A percentile compares a stretch with the other conserved stretches of the same genome.
These are phyloP conservation scores for Micromonas pusilla DNA, from an alignment of 139 green algal genomes.

Conservation along the genomic window DNA sequence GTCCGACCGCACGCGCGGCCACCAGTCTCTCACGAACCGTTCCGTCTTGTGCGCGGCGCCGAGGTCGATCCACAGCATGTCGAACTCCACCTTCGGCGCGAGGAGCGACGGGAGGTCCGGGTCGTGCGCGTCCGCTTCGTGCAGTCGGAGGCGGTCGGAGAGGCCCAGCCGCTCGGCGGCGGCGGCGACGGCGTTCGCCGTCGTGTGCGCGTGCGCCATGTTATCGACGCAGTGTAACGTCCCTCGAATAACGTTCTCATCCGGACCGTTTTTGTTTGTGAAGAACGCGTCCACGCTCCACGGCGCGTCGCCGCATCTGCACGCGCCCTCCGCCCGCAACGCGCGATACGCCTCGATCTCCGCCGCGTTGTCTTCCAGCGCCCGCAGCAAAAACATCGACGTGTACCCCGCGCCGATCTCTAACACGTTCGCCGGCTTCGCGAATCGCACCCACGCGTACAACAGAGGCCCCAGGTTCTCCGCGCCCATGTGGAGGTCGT, in stretches of 20 bases:
- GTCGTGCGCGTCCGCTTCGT: slow-evolving; percentile 14
- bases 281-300: slow-evolving; percentile 3
- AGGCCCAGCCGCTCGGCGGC: not conserved
- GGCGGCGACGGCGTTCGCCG: not conserved
- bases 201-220: slow-evolving; percentile 6
- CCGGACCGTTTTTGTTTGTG: not conserved
- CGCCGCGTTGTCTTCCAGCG: slow-evolving; percentile 1
- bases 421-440: not conserved
- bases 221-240: slow-evolving; percentile 14
- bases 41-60: slow-evolving; percentile 14
- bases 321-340: not conserved
- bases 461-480: slow-evolving; percentile 20
- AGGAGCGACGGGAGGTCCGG: not conserved
- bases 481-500: slow-evolving; percentile 22
- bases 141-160: not conserved
- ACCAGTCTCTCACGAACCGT: slow-evolving; percentile 2
- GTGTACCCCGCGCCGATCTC: slow-evolving; percentile 20
- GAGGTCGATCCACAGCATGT: slow-evolving; percentile 19
- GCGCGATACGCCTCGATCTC: not conserved
- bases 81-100: not conserved
- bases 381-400: slow-evolving; percentile 10
- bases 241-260: not conserved
- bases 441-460: not conserved
- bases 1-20: not conserved
- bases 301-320: not conserved